Evolutionary conservation across 1,284 basidiomycete species (phyloP), one percentile per base, ranked within the genome.

Genomic region (Apiotrichum sp.): DNA sequence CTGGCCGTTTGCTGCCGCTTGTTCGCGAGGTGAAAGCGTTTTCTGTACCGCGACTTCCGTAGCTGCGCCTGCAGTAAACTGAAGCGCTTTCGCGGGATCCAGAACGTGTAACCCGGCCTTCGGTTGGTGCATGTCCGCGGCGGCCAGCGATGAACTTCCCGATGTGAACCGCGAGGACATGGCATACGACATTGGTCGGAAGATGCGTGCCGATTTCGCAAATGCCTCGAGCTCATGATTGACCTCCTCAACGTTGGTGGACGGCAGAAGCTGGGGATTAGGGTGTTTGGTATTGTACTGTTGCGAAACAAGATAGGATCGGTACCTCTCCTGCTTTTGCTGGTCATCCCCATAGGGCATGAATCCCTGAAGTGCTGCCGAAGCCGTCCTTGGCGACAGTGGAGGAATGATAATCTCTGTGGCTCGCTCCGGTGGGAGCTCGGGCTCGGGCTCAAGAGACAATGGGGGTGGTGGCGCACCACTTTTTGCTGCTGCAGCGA

Each of bases 151-250:
- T 67, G 56, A 56, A 4, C 65, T 70, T 0, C 87, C 88, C 54
- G 84, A 86, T 2, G 88, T 91, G 74, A 98, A 98, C 6, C 95
- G 83, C 16, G 84, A 87, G 0, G 92, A 90, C 88, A 98, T 97
- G 29, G 90, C 89, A 14, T 86, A 89, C 0, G 86, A 86, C 69
- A 95, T 85, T 0, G 95, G 95, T 64, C 91, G 90, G 78, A 97
- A 98, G 33, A 98, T 84, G 32, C 82, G 78, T 0, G 95, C 96
- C 0, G 88, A 83, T 68, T 91, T 88, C 0, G 86, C 84, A 64
- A 93, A 98, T 61, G 93, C 89, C 43, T 80, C 79, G 35, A 97
- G 78, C 74, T 98, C 95, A 59, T 85, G 85, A 65, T 86, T 84
- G 67, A 88, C 87, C 22, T 84, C 83, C 29, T 88, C 84, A 3